Conservation (phyloP, 106 monocot genomes). For the Platanthera zijinensis region DNA sequence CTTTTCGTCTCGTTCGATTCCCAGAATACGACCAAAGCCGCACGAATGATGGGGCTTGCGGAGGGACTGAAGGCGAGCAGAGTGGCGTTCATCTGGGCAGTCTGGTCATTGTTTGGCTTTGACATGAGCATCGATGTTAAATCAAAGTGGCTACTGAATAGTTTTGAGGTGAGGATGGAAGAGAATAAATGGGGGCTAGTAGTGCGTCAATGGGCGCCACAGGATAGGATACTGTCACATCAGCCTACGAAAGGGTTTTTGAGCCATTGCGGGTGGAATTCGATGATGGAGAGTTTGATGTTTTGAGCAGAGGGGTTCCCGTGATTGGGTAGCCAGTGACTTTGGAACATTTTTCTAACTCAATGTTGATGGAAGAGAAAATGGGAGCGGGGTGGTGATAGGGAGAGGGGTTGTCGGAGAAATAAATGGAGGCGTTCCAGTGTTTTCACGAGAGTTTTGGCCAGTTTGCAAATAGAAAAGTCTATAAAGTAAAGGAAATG, state of each 20-base stretch:
- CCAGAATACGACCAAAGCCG: conserved; percentile 9
- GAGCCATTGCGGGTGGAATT: conserved; percentile 71
- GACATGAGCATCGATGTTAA: conserved; percentile 8
- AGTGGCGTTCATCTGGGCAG: conserved; percentile 39
- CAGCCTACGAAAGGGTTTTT: conserved; percentile 27
- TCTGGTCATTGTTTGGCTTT: conserved; percentile 26
- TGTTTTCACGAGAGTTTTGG: no score
- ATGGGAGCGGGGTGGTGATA: conserved; percentile 21
- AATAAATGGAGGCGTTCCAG: not conserved
- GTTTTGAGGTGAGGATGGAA: conserved; percentile 22
- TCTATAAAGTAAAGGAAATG: no score
- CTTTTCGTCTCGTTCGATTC: conserved; percentile 49
- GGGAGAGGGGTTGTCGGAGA: conserved; percentile 13
- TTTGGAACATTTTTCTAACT: conserved; percentile 28
- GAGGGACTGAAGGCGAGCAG: conserved; percentile 31
- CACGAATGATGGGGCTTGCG: conserved; percentile 42
- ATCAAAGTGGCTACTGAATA: conserved; percentile 29
- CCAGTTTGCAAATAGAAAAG: no score
- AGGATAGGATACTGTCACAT: conserved; percentile 30
- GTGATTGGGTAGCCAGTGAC: conserved; percentile 34
- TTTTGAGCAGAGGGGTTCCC: conserved; percentile 21
- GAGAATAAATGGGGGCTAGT: conserved; percentile 13
- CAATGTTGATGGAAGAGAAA: conserved; percentile 28
- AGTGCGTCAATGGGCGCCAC: conserved; percentile 33
- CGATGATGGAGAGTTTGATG: conserved; percentile 36